Base-by-base conservation (phyloP, 441 rosid genomes). In the Metrosideros polymorpha region DNA sequence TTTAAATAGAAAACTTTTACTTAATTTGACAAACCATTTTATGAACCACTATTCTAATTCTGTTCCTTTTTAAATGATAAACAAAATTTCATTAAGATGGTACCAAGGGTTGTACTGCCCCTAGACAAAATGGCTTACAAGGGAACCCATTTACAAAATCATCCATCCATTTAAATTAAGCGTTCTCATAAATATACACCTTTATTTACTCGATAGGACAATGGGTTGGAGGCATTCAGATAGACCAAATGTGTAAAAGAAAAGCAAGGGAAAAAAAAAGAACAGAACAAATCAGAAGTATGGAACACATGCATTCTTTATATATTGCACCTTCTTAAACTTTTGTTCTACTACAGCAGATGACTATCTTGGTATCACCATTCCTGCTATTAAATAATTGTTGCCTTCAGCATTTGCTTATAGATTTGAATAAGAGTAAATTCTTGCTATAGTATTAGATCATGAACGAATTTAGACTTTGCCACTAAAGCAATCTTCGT, bases 1-100 rank as follows among this genome's bases (percentile, higher is more conserved):
- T 32, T 92, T 90, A 17, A 91, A 83, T 63, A 89, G 87, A 53
- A 27, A 53, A 53, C 27, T 22, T 55, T 27, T 27, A 57, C 32
- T 57, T 57, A n/a, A n/a, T n/a, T 57, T 57, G 9, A 2, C 30
- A 56, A n/a, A 6, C n/a, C 18, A n/a, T 57, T 57, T 57, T n/a
- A n/a, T 57, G 76, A 71, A 19, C n/a, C 45, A 35, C 79, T 39
- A 71, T 35, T 3, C 1, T 0, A 71, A 71, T 71, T 35, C 7
- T 35, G 24, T 71, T 71, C 79, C 47, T 6, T 71, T 71, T 19
- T 39, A 12, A 71, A 24, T 71, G 47, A 35, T 35, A 66, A 24
- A 66, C 47, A 66, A 66, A 66, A 0, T 35, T 35, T 35, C 45
- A 35, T 35, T 66, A 66, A 66, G 27, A 66, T 35, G n/a, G 47